These are phyloP conservation scores for Phyllosticta ampelicida DNA, from an alignment of 2,329 filamentous ascomycete genomes.

Conservation along the genomic window DNA sequence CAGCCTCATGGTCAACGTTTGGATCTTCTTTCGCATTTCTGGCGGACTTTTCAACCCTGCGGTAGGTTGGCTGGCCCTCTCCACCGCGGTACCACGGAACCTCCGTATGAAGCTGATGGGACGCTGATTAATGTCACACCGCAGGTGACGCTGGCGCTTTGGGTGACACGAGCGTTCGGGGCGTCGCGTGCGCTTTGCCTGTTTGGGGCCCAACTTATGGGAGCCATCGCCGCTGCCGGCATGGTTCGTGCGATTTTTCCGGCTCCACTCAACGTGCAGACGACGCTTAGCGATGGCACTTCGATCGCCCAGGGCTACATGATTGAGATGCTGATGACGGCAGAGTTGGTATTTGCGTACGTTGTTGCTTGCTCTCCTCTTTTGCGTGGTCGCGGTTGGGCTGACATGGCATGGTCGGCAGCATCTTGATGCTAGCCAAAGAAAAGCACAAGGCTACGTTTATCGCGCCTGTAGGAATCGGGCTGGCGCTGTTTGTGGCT, in stretches of 20 bases:
- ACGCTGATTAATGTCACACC: neutral
- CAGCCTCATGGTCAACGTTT: slow-evolving; percentile 31
- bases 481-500: slow-evolving; percentile 17
- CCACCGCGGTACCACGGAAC: slow-evolving; percentile 20
- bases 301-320: slow-evolving; percentile 27
- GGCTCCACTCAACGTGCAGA: slow-evolving; percentile 22
- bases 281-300: slow-evolving; percentile 24
- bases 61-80: slow-evolving; percentile 21
- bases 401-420: slow-evolving; percentile 17
- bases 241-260: slow-evolving; percentile 23
- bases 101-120: neutral
- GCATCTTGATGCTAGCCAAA: slow-evolving; percentile 20
- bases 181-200: slow-evolving; percentile 20
- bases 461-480: slow-evolving; percentile 17
- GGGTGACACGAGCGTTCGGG: slow-evolving; percentile 22
- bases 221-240: slow-evolving; percentile 12
- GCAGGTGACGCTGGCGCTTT: slow-evolving; percentile 29
- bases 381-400: slow-evolving; percentile 18
- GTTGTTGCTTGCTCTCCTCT: slow-evolving; percentile 15
- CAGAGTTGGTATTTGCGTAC: slow-evolving; percentile 29
- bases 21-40: slow-evolving; percentile 30
- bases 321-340: slow-evolving; percentile 30
- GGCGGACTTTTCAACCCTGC: slow-evolving; percentile 32
- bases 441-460: slow-evolving; percentile 23
- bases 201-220: slow-evolving; percentile 25